Evolutionary conservation across 805 yeast species (phyloP), one percentile per base, ranked within the genome.

Genomic region (Ascoidea asiatica): DNA sequence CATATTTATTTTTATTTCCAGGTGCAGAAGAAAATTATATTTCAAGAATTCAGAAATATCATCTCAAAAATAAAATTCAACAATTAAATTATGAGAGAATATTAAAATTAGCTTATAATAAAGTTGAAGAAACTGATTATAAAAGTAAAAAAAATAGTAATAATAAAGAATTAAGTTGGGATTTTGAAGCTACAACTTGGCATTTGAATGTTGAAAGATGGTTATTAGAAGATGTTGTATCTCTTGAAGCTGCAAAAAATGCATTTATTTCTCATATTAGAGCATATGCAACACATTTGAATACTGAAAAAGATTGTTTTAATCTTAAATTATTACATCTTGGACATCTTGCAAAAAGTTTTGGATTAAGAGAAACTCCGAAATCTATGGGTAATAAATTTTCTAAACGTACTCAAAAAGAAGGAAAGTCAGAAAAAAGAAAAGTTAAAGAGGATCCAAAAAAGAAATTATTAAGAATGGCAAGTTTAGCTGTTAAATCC

Each of bases 281-380:
- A 56, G 98, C 98, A 0, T 92, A 92, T 58, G 86, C 99, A 5
- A 92, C 99, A 0, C 99, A 92, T 66, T 73, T 88, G 46, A 67
- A 89, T 0, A 54, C 77, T 1, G 98, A 92, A 60, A 75, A 89
- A 57, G 74, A 70, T 42, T 77, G 72, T 50, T 92, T 92, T 69
- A 88, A 86, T 56, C 80, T 92, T 29, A 83, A 83, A 53, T 63
- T 71, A 33, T 65, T 94, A 47, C 99, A 92, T 69, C 66, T 94
- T 52, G 99, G 99, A 22, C 99, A 92, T 66, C 66, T 94, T 55
- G 97, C 97, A 19, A 92, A 92, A 60, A 74, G 92, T 50, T 94
- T 94, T 61, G 99, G 90, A 2, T 67, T 92, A 44, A 77, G 99
- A 62, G 98, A 92, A 55, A 81, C 95, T 5, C 99, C 99, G 22